Evolutionary conservation across 345 rosid species (phyloP), one percentile per base, ranked within the genome.

Genomic region (Raphanus sativus): DNA sequence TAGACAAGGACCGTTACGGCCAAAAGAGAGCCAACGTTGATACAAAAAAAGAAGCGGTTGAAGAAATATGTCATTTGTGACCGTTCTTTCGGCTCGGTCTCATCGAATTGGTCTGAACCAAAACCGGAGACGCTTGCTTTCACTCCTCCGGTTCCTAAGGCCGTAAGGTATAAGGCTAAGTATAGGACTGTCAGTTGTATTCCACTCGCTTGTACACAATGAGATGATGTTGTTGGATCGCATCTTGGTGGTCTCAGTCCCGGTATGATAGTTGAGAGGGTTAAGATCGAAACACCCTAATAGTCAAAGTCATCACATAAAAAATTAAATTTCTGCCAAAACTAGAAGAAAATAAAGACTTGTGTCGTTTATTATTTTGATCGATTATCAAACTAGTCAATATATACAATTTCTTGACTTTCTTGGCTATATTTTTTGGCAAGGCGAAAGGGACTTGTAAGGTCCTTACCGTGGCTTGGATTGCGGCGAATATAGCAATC

Each of bases 81-180:
- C 33, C 80, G 77, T 79, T 95, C 99, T 21, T 74, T 73, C 2
- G 77, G 82, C 73, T 95, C 90, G 0, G 85, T 80, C 5, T 95
- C 99, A 30, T 92, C 92, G 74, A 95, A 95, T 34, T 95, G 99
- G 77, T 95, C 99, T 0, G 99, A 95, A 0, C 96, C 98, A 28
- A 95, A 95, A 3, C 99, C 99, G 0, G 99, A 95, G 2, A 95
- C 97, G 65, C 99, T 95, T 16, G 99, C 92, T 79, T 95, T 95
- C 50, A 95, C 85, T 0, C 99, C 98, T 1, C 99, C 99, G 1
- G 98, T 95, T 55, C 99, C 99, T 0, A 92, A 87, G 24, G 99
- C 99, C 1, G 91, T 84, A 3, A 91, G 75, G 84, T 95, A 95
- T 33, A 95, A 86, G n/a, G 97, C 97, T 58, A 85, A 24, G 75